A percentile compares a stretch with the other conserved stretches of the same genome.
These are phyloP conservation scores for Asparagopsis taxiformis DNA, from an alignment of 31 red algal genomes.

Conservation along the genomic window DNA sequence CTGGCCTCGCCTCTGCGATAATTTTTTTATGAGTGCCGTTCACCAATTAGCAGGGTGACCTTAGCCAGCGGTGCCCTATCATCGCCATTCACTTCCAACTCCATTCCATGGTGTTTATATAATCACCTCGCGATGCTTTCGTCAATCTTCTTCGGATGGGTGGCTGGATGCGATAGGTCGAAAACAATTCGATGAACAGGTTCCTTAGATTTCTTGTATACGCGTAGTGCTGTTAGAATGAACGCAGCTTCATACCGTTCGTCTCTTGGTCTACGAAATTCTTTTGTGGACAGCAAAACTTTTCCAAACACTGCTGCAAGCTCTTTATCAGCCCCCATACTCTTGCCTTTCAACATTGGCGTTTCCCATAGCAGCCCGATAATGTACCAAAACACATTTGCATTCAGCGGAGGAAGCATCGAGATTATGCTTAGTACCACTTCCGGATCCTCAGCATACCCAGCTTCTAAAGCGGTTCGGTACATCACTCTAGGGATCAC, in stretches of 20 bases:
- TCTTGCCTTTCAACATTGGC: slow-evolving; percentile 19
- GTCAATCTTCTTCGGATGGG: slow-evolving; percentile 31
- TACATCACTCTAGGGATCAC: slow-evolving; percentile 66
- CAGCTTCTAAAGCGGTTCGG: slow-evolving; percentile 57
- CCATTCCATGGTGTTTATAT: slow-evolving; percentile 5
- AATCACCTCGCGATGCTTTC: not conserved
- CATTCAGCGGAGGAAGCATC: slow-evolving; percentile 67
- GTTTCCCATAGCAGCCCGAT: slow-evolving; percentile 69
- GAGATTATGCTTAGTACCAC: slow-evolving; percentile 44
- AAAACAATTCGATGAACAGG: slow-evolving; percentile 24
- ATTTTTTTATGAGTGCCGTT: no score
- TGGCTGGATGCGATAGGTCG: slow-evolving; percentile 30
- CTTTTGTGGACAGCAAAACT: slow-evolving; percentile 33
- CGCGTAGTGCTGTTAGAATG: slow-evolving; percentile 33
- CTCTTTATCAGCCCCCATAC: slow-evolving; percentile 1
- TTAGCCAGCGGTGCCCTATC: no score
- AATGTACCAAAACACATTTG: slow-evolving; percentile 83
- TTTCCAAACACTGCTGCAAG: slow-evolving; percentile 67
- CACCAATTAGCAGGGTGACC: no score
- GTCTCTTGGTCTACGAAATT: slow-evolving; percentile 1
- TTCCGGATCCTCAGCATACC: slow-evolving; percentile 15
- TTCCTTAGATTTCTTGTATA: not conserved
- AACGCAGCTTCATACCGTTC: slow-evolving; percentile 26
- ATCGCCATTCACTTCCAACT: slow-evolving; percentile 3
- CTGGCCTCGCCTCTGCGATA: no score